Base-by-base conservation (phyloP, 2,329 filamentous ascomycete genomes). In the Gaeumannomyces sp. region DNA sequence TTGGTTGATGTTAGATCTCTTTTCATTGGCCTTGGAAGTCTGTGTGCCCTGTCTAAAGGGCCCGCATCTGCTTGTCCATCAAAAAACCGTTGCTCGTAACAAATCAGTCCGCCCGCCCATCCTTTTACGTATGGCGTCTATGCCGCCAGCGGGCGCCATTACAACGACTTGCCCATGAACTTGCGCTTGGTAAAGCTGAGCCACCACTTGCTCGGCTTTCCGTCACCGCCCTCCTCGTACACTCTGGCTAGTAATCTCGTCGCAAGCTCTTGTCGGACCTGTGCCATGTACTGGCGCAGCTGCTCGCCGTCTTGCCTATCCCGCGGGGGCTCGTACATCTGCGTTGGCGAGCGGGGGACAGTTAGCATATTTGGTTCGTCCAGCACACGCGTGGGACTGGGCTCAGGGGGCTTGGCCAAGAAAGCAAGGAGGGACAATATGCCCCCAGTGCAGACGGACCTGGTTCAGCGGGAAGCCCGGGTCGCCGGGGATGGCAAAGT, bases 141-240 rank as follows among this genome's bases (percentile, higher is more conserved):
- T 50, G 45, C 45, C 19, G 45, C 45, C 19, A 53, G 38, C 8
- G 10, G 8, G 33, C 27, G 45, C 27, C 13, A 50, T 76, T 82
- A 93, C 79, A 95, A 81, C 70, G 86, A 85, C 87, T 98, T 98
- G 76, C 93, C 93, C 95, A 99, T 98, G 76, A 99, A 99, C 87
- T 97, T 97, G 80, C 95, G 89, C 88, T 98, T 98, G 64, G 91
- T 92, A 77, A 97, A 99, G 83, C 95, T 98, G 76, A 99, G 79
- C 95, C 95, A 99, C 92, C 94, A 98, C 87, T 96, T 86, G 77
- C 81, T 85, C 64, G 86, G 86, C 78, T 85, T 85, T 79, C 91
- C 77, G 82, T 93, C 78, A 74, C 85, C 77, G 77, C 84, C 71
- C 80, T 93, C 93, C 64, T 90, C 89, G 76, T 96, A 99, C 69